Evolutionary conservation across 176 grass and related monocot genomes (phyloP), one percentile per base, ranked within the genome.

Genomic region (Tillandsia leiboldiana): DNA sequence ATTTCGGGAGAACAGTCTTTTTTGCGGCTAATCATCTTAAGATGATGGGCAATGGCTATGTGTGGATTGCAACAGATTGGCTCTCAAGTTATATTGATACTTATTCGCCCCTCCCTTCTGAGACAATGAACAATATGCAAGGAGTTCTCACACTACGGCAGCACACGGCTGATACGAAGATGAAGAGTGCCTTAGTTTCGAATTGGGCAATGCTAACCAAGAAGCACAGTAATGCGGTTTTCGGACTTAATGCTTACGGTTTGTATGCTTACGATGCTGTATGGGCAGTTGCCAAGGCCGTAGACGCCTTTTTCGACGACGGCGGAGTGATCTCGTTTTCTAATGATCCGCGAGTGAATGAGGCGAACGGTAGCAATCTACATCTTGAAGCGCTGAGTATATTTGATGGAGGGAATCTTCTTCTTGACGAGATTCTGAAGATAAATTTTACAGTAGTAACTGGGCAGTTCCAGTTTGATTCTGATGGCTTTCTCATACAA

Each of bases 41-140:
- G 26, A 97, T 97, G 89, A 87, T 97, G 71, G 77, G 76, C 10
- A 85, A 79, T 54, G 94, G 94, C 0, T 97, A 92, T 75, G 94
- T 92, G 24, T 97, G 94, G 94, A 97, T 97, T 68, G 84, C 86
- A 12, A 90, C 94, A 28, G 89, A 92, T 70, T 97, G 94, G 94
- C 89, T 97, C 71, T 79, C 86, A 64, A 26, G 84, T 70, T 72
- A 76, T 57, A 62, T 97, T 52, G 94, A 97, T 86, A 82, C 89
- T 15, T 77, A 70, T 77, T 79, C 84, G 59, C 86, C 82, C 0
- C 68, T 83, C 82, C 71, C 81, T 79, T 76, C 67, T 74, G 77
- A 90, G 6, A 77, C 68, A 47, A 86, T 97, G 87, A 68, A 49
- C 81, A 79, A 63, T 26, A 87, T 97, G 81, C 94, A 97, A 90